Base-by-base conservation (phyloP, 1,284 basidiomycete genomes). In the Moesziomyces parantarcticus region DNA sequence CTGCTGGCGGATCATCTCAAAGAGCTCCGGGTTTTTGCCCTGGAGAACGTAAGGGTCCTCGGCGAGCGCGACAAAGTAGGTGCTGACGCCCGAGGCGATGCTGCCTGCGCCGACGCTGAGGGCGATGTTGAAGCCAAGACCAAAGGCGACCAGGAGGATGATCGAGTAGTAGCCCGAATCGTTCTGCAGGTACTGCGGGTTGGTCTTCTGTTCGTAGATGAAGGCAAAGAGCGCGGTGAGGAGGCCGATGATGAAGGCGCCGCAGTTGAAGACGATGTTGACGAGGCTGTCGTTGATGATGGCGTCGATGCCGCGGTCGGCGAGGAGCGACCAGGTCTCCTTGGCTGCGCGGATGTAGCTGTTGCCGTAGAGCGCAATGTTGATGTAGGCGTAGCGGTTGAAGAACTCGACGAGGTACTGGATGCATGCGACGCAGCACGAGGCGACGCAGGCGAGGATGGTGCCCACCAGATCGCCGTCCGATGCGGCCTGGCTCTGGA, bases 361-460 rank as follows among this genome's bases (percentile, higher is more conserved):
- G 85, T 96, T 95, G 23, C 93, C 93, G 83, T 94, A 95, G 3
- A 95, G 86, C 80, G 93, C 91, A 76, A 94, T 93, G 80, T 91
- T 92, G 41, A 90, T 90, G 81, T 92, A 91, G 85, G 80, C 80
- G 50, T 81, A 81, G 34, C 73, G 67, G 65, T 80, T 78, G 42
- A 81, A 87, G 79, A 83, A 90, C 88, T 89, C 94, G 86, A 77
- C 67, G 9, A 77, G 53, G 9, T 49, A 53, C 6, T 52, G 58
- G 51, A 77, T 74, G 67, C 67, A 68, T 8, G 50, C 54, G 42
- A 77, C 85, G 81, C 91, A 92, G 85, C 92, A 96, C 16, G 89
- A 88, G 0, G 93, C 92, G 75, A 89, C 90, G 79, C 93, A 92
- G 3, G 91, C 90, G 46, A 95, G 85, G 74, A 89, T 89, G 0